These are phyloP conservation scores for Neopestalotiopsis sp. DNA, from an alignment of 2,329 filamentous ascomycete genomes.

Conservation along the genomic window DNA sequence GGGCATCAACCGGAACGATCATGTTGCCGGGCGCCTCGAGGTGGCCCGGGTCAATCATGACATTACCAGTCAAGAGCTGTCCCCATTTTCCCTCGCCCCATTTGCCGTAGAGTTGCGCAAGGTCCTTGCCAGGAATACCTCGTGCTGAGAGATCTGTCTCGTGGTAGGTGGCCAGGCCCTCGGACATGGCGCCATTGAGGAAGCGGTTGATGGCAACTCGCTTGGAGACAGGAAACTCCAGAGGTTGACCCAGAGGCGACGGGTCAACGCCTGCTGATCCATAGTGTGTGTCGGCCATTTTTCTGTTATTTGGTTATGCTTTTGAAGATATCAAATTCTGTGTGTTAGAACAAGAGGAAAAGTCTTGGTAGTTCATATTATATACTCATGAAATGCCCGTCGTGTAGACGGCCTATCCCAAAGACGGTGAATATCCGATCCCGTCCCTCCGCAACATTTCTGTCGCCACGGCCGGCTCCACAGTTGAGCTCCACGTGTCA, in stretches of 20 bases:
- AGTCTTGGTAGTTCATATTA: neutral
- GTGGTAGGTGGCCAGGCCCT: constrained; percentile 66
- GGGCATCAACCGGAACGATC: constrained; percentile 59
- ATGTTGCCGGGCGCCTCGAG: constrained; percentile 61
- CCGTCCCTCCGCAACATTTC: neutral
- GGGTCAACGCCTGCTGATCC: constrained; percentile 30
- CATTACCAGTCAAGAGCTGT: constrained; percentile 65
- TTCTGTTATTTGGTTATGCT: neutral
- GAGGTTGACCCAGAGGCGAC: constrained; percentile 46
- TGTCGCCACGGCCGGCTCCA: neutral
- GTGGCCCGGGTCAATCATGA: constrained; percentile 66
- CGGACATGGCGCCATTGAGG: constrained; percentile 71
- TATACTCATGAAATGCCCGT: neutral
- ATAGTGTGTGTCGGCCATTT: constrained; percentile 20
- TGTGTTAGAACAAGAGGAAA: neutral
- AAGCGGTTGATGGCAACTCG: constrained; percentile 67
- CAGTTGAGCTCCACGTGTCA: neutral
- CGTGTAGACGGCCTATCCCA: neutral
- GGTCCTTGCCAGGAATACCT: constrained; percentile 43
- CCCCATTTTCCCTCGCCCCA: constrained; percentile 66
- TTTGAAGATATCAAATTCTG: neutral
- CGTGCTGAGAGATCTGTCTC: constrained; percentile 55
- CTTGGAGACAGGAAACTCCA: constrained; percentile 56
- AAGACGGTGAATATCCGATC: neutral
- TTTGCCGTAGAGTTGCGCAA: constrained; percentile 60